Percentiles rank a stretch among this genome's conserved stretches.
Conservation (phyloP, 2,329 filamentous ascomycete genomes). For the Fusarium azukiicola region DNA sequence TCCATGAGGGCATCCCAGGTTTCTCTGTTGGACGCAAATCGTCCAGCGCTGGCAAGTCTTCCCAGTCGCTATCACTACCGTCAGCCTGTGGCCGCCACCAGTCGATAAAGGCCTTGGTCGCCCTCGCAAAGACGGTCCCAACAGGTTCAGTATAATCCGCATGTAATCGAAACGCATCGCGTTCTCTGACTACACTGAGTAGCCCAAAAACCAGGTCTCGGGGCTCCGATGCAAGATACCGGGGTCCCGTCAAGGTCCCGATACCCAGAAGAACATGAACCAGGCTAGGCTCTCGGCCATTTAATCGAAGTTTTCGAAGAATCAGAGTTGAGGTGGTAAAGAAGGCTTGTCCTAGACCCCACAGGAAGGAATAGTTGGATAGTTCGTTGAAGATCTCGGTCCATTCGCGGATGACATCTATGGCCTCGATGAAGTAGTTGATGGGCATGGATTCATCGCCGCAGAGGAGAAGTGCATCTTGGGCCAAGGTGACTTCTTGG, state of each 20-base stretch:
- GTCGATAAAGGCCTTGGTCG: constrained; percentile 37
- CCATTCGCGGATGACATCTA: constrained; percentile 19
- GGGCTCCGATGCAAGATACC: constrained; percentile 49
- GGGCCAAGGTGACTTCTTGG: constrained; percentile 26
- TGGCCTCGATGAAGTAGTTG: constrained; percentile 33
- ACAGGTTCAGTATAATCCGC: constrained; percentile 33
- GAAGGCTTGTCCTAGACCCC: neutral
- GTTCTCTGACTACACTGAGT: constrained; percentile 37
- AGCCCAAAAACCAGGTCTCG: constrained; percentile 46
- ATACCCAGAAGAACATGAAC: constrained; percentile 23
- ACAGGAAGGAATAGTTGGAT: neutral
- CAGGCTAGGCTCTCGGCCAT: neutral
- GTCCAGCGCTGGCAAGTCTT: neutral
- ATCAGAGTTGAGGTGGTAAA: neutral
- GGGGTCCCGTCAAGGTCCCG: constrained; percentile 19
- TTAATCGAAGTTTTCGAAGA: neutral
- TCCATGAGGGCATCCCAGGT: constrained; percentile 19
- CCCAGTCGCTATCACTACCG: neutral
- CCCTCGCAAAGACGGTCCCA: constrained; percentile 26
- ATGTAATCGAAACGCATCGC: neutral
- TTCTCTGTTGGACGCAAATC: constrained; percentile 12
- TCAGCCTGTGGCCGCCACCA: constrained; percentile 23
- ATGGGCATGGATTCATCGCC: constrained; percentile 23
- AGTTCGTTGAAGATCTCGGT: neutral
- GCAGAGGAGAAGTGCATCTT: constrained; percentile 24